These are phyloP conservation scores for Capronia coronata DNA, from an alignment of 2,329 filamentous ascomycete species.

Conservation along the genomic window DNA sequence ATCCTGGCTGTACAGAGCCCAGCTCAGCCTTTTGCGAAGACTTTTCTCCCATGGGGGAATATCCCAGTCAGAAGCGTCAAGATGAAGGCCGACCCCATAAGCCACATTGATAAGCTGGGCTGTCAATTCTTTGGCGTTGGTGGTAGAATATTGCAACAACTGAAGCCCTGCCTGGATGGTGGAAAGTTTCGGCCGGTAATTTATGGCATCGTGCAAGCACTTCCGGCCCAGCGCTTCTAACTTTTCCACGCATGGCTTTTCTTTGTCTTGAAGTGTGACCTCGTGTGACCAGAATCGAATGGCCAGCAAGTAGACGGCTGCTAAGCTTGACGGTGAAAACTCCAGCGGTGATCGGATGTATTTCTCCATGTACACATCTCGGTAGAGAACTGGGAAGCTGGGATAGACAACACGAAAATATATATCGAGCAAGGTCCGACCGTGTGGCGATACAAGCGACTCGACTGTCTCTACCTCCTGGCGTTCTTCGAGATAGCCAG, in stretches of 20 bases:
- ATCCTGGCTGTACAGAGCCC: slow-evolving; percentile 91
- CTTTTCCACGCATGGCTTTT: background rate
- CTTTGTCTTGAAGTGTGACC: background rate
- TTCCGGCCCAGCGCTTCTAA: slow-evolving; percentile 30
- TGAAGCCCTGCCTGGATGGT: slow-evolving; percentile 42
- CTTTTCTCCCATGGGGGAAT: slow-evolving; percentile 84
- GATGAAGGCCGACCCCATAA: slow-evolving; percentile 62
- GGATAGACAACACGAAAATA: slow-evolving; percentile 43
- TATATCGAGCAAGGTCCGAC: slow-evolving; percentile 39
- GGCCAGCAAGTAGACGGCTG: slow-evolving; percentile 57
- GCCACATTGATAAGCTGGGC: slow-evolving; percentile 74
- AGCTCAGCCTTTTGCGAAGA: slow-evolving; percentile 74
- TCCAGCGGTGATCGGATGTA: slow-evolving; percentile 31
- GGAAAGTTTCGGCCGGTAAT: slow-evolving; percentile 56
- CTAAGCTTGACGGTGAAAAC: slow-evolving; percentile 5
- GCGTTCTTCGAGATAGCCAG: background rate
- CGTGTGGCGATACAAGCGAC: slow-evolving; percentile 28
- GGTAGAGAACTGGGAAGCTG: slow-evolving; percentile 43
- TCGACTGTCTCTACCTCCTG: slow-evolving; percentile 3
- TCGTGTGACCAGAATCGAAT: slow-evolving; percentile 70
- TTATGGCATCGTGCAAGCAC: background rate
- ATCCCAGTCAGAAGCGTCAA: slow-evolving; percentile 81
- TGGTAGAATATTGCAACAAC: slow-evolving; percentile 39
- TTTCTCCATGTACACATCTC: slow-evolving; percentile 33
- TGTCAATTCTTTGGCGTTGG: slow-evolving; percentile 67